Evolutionary conservation across 129 eudicot species (phyloP).

Genomic region (Tanacetum coccineum): DNA sequence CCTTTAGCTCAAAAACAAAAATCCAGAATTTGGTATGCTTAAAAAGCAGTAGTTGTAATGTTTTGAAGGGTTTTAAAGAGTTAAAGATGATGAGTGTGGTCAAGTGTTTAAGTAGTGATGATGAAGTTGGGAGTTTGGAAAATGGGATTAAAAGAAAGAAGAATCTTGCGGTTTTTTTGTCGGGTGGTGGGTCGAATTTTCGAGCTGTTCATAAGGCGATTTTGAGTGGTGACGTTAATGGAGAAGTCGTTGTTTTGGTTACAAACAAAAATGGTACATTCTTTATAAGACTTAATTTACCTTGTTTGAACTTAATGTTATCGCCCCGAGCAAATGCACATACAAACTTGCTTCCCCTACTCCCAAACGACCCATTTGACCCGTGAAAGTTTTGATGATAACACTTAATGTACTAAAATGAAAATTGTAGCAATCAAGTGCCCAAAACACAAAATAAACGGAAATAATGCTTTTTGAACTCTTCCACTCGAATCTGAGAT

Average conservation of each 20-base stretch:
- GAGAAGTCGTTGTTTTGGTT: conserved; percentile 64
- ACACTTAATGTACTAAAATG: too few relatives aligned
- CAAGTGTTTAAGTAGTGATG: conserved; percentile 25
- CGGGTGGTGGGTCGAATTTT: conserved; percentile 90
- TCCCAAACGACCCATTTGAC: too few relatives aligned
- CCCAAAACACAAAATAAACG: too few relatives aligned
- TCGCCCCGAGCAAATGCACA: too few relatives aligned
- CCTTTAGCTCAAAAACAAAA: conserved; percentile 11
- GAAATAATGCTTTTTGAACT: too few relatives aligned
- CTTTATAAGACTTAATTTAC: not conserved
- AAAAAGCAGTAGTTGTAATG: conserved; percentile 13
- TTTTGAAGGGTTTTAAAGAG: not conserved
- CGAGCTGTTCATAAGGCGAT: conserved; percentile 57
- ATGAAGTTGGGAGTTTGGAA: conserved; percentile 16
- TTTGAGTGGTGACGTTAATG: conserved; percentile 48
- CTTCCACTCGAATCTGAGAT: too few relatives aligned
- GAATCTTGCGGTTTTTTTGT: conserved; percentile 75
- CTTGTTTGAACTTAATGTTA: not conserved
- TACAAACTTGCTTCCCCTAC: too few relatives aligned
- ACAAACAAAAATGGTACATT: conserved; percentile 58
- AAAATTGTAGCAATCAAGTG: too few relatives aligned
- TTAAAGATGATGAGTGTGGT: not conserved
- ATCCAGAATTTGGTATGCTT: conserved; percentile 9
- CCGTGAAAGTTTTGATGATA: too few relatives aligned
- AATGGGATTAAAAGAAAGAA: conserved; percentile 33